Base-by-base conservation (phyloP, 2,329 filamentous ascomycete genomes). In the Diaporthe ampelina region DNA sequence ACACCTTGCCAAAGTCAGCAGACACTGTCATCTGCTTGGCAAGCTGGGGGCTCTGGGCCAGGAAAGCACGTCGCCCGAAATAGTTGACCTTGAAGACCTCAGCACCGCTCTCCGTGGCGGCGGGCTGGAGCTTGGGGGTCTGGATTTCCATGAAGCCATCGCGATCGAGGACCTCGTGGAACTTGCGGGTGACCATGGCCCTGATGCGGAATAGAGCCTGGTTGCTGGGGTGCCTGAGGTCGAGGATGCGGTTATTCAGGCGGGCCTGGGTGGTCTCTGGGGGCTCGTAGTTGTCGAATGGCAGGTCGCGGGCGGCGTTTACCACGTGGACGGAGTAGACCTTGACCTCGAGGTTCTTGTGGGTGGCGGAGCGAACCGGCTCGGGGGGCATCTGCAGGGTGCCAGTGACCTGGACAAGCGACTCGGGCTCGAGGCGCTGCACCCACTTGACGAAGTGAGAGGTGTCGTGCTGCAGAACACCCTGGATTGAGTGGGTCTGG, bases 11-110 rank as follows among this genome's bases (percentile, higher is more conserved):
- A 81, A 98, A 97, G 81, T 98, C 95, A 37, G 95, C 93, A 7
- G 95, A 94, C 54, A 98, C 95, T 69, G 92, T 91, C 94, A 97
- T 96, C 83, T 98, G 95, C 85, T 98, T 98, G 70, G 94, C 94
- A 77, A 98, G 84, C 83, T 98, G 95, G 9, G 95, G 95, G 76
- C 94, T 97, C 84, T 98, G 95, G 0, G 95, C 95, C 19, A 98
- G 85, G 86, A 97, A 98, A 4, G 95, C 95, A 26, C 91, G 91
- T 70, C 95, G 91, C 40, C 92, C 94, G 84, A 98, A 98, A 85
- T 98, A 98, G 80, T 97, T 94, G 65, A 97, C 91, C 81, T 94
- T 92, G 87, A 98, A 98, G 7, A 98, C 95, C 77, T 94, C 95
- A 19, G 95, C 93, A 61, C 95, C 95, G 61, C 94, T 97, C 83